Percentiles rank a stretch among this genome's conserved stretches.
phyloP scores from a whole-genome alignment of 192 early-diverging fungal species.

The Paraglomus occultum region DNA sequence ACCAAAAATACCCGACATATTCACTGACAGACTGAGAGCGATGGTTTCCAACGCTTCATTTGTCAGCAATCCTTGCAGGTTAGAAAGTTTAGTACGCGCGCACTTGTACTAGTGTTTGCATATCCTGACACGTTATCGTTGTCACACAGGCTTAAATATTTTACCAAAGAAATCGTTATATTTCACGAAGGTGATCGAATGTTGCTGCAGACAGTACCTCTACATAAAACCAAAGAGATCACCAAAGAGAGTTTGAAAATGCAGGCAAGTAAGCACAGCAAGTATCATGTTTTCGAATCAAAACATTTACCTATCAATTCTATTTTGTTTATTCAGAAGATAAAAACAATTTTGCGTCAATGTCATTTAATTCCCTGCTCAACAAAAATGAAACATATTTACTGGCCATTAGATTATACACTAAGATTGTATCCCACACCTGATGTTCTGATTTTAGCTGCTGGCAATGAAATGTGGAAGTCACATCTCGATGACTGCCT shows the following conservation, averaged over 20 bases:
- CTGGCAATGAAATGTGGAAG: too few species aligned
- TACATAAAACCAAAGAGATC: too few species aligned
- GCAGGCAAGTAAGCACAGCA: too few species aligned
- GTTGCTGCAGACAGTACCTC: too few species aligned
- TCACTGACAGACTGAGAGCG: constrained; percentile 57
- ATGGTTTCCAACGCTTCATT: constrained; percentile 65
- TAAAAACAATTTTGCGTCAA: constrained; percentile 81
- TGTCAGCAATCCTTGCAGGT: constrained; percentile 84
- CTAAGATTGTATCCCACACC: constrained; percentile 86
- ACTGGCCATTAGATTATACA: constrained; percentile 82
- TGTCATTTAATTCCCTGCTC: constrained; percentile 84
- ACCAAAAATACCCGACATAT: constrained; percentile 69
- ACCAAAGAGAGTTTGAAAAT: too few species aligned
- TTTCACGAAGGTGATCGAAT: constrained; percentile 76
- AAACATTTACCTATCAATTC: too few species aligned
- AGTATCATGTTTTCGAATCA: too few species aligned
- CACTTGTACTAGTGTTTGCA: neutral
- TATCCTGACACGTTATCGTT: neutral
- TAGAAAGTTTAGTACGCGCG: neutral
- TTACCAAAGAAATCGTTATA: constrained; percentile 76
- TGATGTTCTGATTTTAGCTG: constrained; percentile 46
- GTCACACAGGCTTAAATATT: neutral
- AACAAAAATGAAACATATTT: constrained; percentile 68
- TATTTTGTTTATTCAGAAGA: constrained; percentile 47
- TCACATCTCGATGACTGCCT: too few species aligned